Base-by-base conservation (phyloP, 2,329 filamentous ascomycete species). In the Geosmithia flava region DNA sequence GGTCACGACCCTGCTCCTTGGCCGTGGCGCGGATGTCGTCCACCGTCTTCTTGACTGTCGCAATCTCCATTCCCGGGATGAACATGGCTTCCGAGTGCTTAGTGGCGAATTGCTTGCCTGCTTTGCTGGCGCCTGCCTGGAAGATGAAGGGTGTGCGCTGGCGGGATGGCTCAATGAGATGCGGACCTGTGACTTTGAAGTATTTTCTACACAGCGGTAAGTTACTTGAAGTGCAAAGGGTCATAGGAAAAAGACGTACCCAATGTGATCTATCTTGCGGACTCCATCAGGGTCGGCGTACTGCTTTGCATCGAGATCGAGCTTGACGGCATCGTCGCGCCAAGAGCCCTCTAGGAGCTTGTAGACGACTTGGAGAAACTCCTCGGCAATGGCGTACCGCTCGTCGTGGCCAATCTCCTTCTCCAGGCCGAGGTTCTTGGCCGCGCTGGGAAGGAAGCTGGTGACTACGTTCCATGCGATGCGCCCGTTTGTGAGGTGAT, bases 391-490 rank as follows among this genome's bases (percentile, higher is more conserved):
- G 8, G 64, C 66, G 54, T 84, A 84, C 47, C 76, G 70, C 55
- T 76, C 75, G 23, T 65, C 63, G 37, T 65, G 60, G 3, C 56
- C 63, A 1, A 71, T 67, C 54, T 83, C 80, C 33, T 76, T 67
- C 1, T 69, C 64, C 48, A 72, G 70, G 0, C 79, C 76, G 37
- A 85, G 64, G 53, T 85, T 84, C 1, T 75, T 67, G 0, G 81
- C 81, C 1, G 82, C 81, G 2, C 75, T 80, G 55, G 85, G 78
- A 1, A 85, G 70, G 53, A 84, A 85, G 20, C 78, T 76, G 0
- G 82, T 85, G 1, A 85, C 82, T 46, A 86, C 76, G 63, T 66
- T 66, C 62, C 62, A 66, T 10, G 58, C 63, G 2, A 65, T 59
- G 45, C 80, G 68, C n/a, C 81, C 80, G 45, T 15, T 55, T 19